Conservation (phyloP, 2,329 filamentous ascomycete species). For the Colletotrichum camelliae region DNA sequence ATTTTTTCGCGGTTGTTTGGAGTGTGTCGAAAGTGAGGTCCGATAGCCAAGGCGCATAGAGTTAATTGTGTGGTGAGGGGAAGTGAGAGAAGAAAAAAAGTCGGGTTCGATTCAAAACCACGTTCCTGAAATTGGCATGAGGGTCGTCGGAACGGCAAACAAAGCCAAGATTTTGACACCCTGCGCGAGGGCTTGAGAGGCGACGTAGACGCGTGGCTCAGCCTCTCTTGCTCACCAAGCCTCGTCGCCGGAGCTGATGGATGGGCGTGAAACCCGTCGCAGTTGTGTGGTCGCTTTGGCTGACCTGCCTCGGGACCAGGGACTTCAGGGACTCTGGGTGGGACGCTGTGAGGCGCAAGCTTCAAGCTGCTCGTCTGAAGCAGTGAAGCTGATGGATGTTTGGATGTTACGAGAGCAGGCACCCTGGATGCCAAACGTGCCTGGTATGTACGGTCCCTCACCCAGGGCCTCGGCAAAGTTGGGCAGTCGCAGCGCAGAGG, state of each 20-base stretch:
- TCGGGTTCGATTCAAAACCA: background rate
- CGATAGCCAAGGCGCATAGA: background rate
- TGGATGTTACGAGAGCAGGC: background rate
- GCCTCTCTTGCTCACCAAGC: slow-evolving; percentile 6
- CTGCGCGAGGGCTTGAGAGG: background rate
- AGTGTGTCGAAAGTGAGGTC: background rate
- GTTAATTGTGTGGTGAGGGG: background rate
- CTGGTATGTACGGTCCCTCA: background rate
- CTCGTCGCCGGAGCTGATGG: slow-evolving; percentile 9
- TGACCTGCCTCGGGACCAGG: background rate
- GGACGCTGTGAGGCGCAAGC: background rate
- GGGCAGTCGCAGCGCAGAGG: background rate
- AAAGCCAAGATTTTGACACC: background rate
- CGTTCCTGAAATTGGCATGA: background rate
- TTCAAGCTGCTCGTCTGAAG: background rate
- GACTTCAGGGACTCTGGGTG: background rate
- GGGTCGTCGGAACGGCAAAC: background rate
- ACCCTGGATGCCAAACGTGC: background rate
- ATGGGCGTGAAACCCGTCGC: background rate
- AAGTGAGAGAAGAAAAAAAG: background rate
- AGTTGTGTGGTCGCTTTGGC: background rate
- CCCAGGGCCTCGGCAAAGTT: background rate
- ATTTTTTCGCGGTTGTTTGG: background rate
- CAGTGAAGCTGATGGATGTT: background rate
- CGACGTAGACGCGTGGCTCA: slow-evolving; percentile 18